phyloP scores from a whole-genome alignment of 345 rosid genomes.

The Mallotus nudiflorus region DNA sequence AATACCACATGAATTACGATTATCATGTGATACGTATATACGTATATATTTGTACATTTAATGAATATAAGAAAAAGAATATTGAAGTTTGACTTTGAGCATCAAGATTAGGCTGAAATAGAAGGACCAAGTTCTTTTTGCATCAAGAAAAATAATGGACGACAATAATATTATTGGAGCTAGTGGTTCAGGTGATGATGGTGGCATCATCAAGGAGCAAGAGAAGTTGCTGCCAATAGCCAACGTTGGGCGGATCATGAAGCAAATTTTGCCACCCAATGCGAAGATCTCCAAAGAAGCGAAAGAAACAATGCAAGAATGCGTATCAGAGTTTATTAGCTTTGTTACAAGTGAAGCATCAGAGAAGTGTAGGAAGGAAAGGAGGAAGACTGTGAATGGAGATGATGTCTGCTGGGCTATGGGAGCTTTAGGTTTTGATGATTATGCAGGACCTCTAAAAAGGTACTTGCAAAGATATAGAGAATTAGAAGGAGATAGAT shows the following conservation, averaged over 20 bases:
- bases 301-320: constrained; percentile 33
- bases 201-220: constrained; percentile 13
- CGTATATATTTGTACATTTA: too few relatives aligned
- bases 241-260: constrained; percentile 33
- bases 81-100: not conserved
- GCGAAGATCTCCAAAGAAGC: constrained; percentile 35
- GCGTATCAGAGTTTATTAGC: constrained; percentile 30
- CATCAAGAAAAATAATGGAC: not conserved
- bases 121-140: too few relatives aligned
- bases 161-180: too few relatives aligned
- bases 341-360: constrained; percentile 31
- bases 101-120: not conserved
- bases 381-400: constrained; percentile 32
- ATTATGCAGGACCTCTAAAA: constrained; percentile 10
- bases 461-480: constrained; percentile 31
- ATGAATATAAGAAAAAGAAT: too few relatives aligned
- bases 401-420: constrained; percentile 38
- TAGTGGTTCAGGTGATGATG: not conserved
- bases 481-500: constrained; percentile 24
- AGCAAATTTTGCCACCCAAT: constrained; percentile 23
- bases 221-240: constrained; percentile 32
- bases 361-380: constrained; percentile 31
- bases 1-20: not conserved
- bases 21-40: too few relatives aligned
- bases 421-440: constrained; percentile 27